phyloP scores from a whole-genome alignment of 208 protist genomes.

The Wallacemonas sp. region DNA sequence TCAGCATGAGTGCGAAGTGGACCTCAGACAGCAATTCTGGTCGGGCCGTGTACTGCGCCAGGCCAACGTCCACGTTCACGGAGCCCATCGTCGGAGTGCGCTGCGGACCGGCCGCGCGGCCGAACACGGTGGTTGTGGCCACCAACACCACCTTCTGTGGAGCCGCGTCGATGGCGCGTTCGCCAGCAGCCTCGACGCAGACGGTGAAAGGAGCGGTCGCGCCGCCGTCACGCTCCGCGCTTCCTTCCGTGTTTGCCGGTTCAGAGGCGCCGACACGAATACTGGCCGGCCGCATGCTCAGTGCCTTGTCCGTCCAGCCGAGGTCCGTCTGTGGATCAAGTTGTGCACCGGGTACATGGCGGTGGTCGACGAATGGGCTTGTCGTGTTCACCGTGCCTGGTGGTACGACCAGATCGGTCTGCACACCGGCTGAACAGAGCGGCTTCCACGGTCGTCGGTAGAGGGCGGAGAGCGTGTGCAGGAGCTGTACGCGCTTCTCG shows the following conservation, averaged over 20 bases:
- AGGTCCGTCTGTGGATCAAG: conserved; percentile 44
- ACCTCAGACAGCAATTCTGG: conserved; percentile 42
- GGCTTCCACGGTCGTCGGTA: conserved; percentile 60
- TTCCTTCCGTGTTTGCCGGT: background rate
- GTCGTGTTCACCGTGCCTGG: conserved; percentile 73
- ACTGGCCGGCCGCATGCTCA: background rate
- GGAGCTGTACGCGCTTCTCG: conserved; percentile 57
- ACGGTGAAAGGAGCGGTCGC: too few relatives aligned
- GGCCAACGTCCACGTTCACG: conserved; percentile 40
- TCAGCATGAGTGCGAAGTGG: conserved; percentile 58
- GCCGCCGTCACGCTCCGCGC: conserved; percentile 13
- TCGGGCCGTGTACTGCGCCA: conserved; percentile 33
- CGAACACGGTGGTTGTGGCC: conserved; percentile 37
- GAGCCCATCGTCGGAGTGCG: conserved; percentile 14
- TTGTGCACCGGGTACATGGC: conserved; percentile 28
- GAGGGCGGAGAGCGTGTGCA: conserved; percentile 53
- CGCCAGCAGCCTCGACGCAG: conserved; percentile 10
- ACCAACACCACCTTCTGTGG: conserved; percentile 27
- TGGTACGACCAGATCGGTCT: conserved; percentile 70
- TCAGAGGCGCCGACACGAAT: background rate
- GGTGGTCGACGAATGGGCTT: conserved; percentile 54
- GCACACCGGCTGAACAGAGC: conserved; percentile 52
- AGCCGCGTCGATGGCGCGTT: background rate
- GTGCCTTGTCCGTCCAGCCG: conserved; percentile 22
- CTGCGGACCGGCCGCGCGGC: conserved; percentile 36